Base-by-base conservation (phyloP, 2,329 filamentous ascomycete genomes). In the Pestalotiopsis sp. region DNA sequence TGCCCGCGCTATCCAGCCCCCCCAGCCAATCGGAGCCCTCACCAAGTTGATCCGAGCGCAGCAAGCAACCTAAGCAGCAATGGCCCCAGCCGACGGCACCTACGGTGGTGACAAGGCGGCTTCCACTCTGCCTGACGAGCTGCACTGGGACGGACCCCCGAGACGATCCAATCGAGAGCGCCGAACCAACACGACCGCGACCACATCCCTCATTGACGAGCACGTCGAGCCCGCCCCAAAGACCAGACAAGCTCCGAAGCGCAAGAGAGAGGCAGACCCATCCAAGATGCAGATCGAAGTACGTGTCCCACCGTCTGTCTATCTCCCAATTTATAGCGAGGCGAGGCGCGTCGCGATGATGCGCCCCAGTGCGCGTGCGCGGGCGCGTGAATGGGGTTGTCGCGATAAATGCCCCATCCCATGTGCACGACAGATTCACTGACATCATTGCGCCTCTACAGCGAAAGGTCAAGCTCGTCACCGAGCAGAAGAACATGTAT, bases 401-500 rank as follows among this genome's bases (percentile, higher is more conserved):
- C 14, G 27, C 57, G 57, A 59, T 36, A 9, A 36, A 36, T 36
- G 31, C 31, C 31, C 31, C 31, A 36, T 13, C 20, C 23, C 23
- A n/a, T 36, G 13, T 36, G 57, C 23, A 23, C 27, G 25, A 14
- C 12, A 12, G 25, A 12, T 17, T 13, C 57, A 49, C 66, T 67
- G 59, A 67, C 66, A 38, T 38, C 38, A 49, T 62, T 13, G 20
- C 36, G 23, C 23, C 39, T 45, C 83, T 91, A 77, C 92, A 98
- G 88, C 90, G 96, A 78, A 93, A 90, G 78, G 87, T 99, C 82
- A 97, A 95, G 89, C 90, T 99, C 83, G 88, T 98, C 74, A 98
- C 96, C 65, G 91, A 96, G 84, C 95, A 98, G 82, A 89, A 91
- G 79, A 89, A 94, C 82, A 93, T 94, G 94, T 97, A 89, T 83